These are phyloP conservation scores for Magnusiomyces sp. DNA, from an alignment of 1,139 yeast genomes.

Conservation along the genomic window DNA sequence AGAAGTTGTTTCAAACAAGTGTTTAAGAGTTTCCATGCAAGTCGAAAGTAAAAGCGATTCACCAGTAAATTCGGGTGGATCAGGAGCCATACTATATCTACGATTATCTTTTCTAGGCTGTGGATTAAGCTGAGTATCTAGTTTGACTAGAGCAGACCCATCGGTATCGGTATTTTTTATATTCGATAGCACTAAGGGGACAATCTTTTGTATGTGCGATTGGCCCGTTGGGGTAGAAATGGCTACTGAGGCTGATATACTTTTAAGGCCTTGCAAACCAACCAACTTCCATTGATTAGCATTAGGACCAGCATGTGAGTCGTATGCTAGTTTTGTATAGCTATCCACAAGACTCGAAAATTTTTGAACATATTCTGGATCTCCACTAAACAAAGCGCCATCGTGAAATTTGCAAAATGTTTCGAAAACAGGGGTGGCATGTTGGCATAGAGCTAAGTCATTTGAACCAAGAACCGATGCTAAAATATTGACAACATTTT, in stretches of 20 bases:
- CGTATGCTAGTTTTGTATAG: slow-evolving; percentile 18
- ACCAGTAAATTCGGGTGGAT: slow-evolving; percentile 9
- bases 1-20: slow-evolving; percentile 35
- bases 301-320: slow-evolving; percentile 29
- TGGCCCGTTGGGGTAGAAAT: slow-evolving; percentile 34
- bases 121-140: slow-evolving; percentile 13
- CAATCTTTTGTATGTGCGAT: slow-evolving; percentile 34
- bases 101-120: slow-evolving; percentile 4
- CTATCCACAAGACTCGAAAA: slow-evolving; percentile 37
- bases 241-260: slow-evolving; percentile 40
- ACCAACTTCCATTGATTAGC: slow-evolving; percentile 43
- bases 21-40: slow-evolving; percentile 28
- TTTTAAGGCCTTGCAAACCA: slow-evolving; percentile 39
- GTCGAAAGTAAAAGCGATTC: slow-evolving; percentile 16
- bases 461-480: slow-evolving; percentile 38
- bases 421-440: slow-evolving; percentile 38
- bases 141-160: slow-evolving; percentile 17
- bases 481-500: slow-evolving; percentile 35
- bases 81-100: slow-evolving; percentile 8
- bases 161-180: slow-evolving; percentile 15
- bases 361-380: slow-evolving; percentile 47
- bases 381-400: slow-evolving; percentile 64
- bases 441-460: slow-evolving; percentile 52
- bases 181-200: slow-evolving; percentile 37
- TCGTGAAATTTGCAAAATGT: slow-evolving; percentile 60